phyloP scores from a whole-genome alignment of 2,329 filamentous ascomycete species.

The Trichoderma sp. region DNA sequence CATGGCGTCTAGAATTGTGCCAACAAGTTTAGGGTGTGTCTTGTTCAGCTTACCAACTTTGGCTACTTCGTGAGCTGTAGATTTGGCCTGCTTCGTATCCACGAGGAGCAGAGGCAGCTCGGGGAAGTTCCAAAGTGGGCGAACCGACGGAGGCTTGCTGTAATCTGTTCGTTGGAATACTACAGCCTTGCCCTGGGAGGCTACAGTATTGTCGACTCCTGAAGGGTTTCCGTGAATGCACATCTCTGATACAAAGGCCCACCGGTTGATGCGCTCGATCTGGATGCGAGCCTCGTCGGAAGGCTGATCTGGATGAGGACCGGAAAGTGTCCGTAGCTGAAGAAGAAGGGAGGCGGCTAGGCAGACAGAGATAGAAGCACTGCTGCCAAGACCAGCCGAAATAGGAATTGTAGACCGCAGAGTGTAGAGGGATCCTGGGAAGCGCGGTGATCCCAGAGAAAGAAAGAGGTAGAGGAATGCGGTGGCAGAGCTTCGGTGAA shows the following conservation, averaged over 20 bases:
- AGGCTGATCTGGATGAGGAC: slow-evolving; percentile 89
- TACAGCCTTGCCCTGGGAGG: slow-evolving; percentile 90
- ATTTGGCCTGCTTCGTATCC: slow-evolving; percentile 84
- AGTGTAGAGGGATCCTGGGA: slow-evolving; percentile 81
- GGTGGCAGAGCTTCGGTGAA: slow-evolving; percentile 76
- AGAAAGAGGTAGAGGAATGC: slow-evolving; percentile 93
- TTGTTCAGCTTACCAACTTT: slow-evolving; percentile 76
- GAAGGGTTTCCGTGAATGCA: slow-evolving; percentile 97
- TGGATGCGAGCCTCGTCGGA: slow-evolving; percentile 83
- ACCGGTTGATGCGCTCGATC: slow-evolving; percentile 92
- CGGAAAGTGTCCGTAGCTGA: slow-evolving; percentile 83
- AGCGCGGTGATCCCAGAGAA: slow-evolving; percentile 75
- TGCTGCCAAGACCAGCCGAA: slow-evolving; percentile 85
- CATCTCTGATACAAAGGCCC: slow-evolving; percentile 96
- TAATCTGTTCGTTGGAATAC: slow-evolving; percentile 82
- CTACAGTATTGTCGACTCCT: slow-evolving; percentile 94
- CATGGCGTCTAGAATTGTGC: slow-evolving; percentile 79
- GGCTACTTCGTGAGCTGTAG: slow-evolving; percentile 78
- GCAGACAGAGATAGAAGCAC: slow-evolving; percentile 91
- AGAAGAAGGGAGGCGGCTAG: slow-evolving; percentile 78
- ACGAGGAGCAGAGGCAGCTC: slow-evolving; percentile 87
- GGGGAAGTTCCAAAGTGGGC: slow-evolving; percentile 80
- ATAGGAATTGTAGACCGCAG: slow-evolving; percentile 92
- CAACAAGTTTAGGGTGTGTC: slow-evolving; percentile 72
- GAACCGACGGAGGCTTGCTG: slow-evolving; percentile 71